Base-by-base conservation (phyloP, 768 basidiomycete species). In the Gloeopeniophorella convolvens region DNA sequence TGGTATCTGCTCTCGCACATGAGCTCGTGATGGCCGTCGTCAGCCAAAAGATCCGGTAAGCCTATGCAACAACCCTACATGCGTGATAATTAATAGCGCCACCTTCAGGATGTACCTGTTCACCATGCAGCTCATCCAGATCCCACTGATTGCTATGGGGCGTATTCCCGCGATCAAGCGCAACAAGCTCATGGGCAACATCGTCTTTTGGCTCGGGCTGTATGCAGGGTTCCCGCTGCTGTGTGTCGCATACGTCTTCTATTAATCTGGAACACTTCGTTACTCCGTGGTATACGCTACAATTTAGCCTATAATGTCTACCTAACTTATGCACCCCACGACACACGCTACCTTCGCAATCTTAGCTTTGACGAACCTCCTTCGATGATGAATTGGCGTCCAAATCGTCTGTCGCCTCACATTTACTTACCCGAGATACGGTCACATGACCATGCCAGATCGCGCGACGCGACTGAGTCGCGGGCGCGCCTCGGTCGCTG, bases 11-110 rank as follows among this genome's bases (percentile, higher is more conserved):
- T 1, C 77, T 78, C 45, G 85, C 82, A 27, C 95, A 99, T 60
- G 96, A 98, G 64, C 73, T 99, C 26, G 93, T 98, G 48, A 99
- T 99, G 96, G 81, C 84, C 2, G 77, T 98, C 46, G 95, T 97
- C 12, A 93, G 90, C 18, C 80, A 86, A 62, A 99, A 99, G 72
- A 75, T 98, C 51, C 73, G 87, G 88, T 85, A 55, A 24, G 81
- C 65, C n/a, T 45, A 20, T 7, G 11, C 39, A 5, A 32, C 16
- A n/a, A n/a, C 0, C 12, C 8, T 8, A 36, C 13, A 16, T n/a
- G 23, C 24, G 24, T 24, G 11, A 36, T 31, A 28, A 36, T 52
- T 23, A 58, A 16, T 9, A 23, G 21, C 16, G 20, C 4, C 21
- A 33, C 13, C 27, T 20, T 16, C 30, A 88, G 94, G 61, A 77